Evolutionary conservation across 1,139 yeast species (phyloP), one percentile per base, ranked within the genome.

Genomic region (Pichia sp.): DNA sequence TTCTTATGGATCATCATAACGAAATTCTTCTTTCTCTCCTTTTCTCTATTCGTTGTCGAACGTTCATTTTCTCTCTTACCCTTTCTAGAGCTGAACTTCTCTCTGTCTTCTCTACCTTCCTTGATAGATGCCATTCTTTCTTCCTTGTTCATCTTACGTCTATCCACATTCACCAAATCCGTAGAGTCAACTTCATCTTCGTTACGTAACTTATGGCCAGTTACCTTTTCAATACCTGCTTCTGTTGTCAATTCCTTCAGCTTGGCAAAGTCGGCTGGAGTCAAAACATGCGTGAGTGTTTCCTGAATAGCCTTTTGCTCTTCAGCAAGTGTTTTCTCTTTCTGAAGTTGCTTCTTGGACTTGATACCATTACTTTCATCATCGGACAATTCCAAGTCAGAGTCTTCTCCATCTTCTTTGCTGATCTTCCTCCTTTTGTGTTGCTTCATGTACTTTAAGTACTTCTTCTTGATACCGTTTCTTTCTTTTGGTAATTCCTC

Each of bases 181-280:
- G 74, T 66, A 3, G 91, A 83, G 48, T 88, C 96, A 41, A 91
- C 94, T 37, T 71, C 67, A 35, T 88, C 96, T 59, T 91, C 97
- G 52, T 83, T 79, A 34, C 51, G 53, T 30, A 50, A 45, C 27
- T 49, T 58, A 39, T 64, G 62, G 37, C 71, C 76, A 73, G 84
- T 64, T 22, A 78, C 58, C 58, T 82, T 83, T 37, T 83, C 84
- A 34, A 86, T 69, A 45, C 95, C 96, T 5, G 95, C 94, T 58
- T 82, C 79, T 10, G 76, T 69, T 53, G 78, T 74, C 50, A 91
- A 72, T 59, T 91, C 96, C 52, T 87, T 93, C 49, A 91, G 69
- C 61, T 88, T 88, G 48, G 95, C 95, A 58, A 88, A 91, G 66
- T 91, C 98, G 0, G 97, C 97, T 18, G 98, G 98, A 0, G 98